Evolutionary conservation across 225 moss, liverwort and hornwort genomes (phyloP).

Genomic region (Sphagnum tenellum): DNA sequence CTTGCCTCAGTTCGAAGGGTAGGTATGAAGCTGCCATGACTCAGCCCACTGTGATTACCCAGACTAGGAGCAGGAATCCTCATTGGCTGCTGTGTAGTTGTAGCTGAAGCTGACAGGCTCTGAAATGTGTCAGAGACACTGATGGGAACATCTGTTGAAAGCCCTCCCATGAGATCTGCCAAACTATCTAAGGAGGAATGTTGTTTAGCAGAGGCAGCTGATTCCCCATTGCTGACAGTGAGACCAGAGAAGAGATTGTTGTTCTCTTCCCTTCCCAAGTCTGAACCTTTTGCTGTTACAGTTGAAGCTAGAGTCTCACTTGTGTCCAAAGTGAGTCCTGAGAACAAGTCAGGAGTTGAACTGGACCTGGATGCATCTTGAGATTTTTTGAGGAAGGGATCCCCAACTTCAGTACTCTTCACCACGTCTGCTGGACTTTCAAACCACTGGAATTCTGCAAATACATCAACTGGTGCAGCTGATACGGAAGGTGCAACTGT

Average conservation of each 20-base stretch:
- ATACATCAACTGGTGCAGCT: slow-evolving; percentile 33
- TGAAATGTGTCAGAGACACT: slow-evolving; percentile 42
- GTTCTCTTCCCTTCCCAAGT: slow-evolving; percentile 7
- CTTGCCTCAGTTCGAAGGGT: no score
- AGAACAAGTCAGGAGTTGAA: slow-evolving; percentile 46
- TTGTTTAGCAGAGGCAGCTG: slow-evolving; percentile 18
- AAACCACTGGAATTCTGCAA: slow-evolving; percentile 53
- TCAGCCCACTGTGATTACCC: no score
- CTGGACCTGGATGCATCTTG: slow-evolving; percentile 11
- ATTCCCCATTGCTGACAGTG: slow-evolving; percentile 23
- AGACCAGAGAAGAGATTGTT: slow-evolving; percentile 64
- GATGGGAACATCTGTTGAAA: slow-evolving; percentile 37
- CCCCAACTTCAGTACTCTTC: slow-evolving; percentile 25
- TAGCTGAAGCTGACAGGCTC: slow-evolving; percentile 21
- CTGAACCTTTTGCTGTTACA: slow-evolving; percentile 12
- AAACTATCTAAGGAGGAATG: slow-evolving; percentile 39
- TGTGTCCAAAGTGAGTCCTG: slow-evolving; percentile 53
- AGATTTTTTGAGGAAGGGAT: slow-evolving; percentile 73
- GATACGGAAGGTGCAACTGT: slow-evolving; percentile 13
- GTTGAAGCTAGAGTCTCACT: slow-evolving; percentile 29
- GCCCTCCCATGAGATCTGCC: slow-evolving; percentile 57
- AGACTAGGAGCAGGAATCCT: no score
- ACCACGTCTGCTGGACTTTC: slow-evolving; percentile 20
- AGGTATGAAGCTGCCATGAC: no score
- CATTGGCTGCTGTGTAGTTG: not conserved